These are phyloP conservation scores for Backusella sp. DNA, from an alignment of 192 early-diverging fungal species.

Conservation along the genomic window DNA sequence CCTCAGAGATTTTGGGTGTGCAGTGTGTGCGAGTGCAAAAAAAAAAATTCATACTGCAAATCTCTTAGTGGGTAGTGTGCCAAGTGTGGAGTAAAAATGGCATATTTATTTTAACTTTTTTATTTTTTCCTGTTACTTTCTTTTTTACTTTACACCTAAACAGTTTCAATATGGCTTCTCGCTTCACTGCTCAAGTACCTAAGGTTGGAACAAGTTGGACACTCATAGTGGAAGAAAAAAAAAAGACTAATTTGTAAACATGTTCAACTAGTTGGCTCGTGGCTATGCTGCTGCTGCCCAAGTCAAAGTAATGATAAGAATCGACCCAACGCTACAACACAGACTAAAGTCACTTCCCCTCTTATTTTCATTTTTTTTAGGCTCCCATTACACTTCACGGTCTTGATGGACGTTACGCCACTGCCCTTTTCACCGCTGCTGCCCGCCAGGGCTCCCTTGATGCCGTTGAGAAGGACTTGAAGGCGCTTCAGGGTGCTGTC, in stretches of 20 bases:
- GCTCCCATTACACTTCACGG: conserved; percentile 84
- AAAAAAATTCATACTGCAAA: background rate
- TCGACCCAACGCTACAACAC: background rate
- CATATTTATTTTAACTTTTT: background rate
- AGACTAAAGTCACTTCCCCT: background rate
- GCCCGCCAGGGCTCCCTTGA: conserved; percentile 77
- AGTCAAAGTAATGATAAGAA: conserved; percentile 37
- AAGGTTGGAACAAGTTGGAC: conserved; percentile 12
- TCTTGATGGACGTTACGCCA: conserved; percentile 97
- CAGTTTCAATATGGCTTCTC: conserved; percentile 29
- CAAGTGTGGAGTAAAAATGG: background rate
- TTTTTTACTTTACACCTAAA: background rate
- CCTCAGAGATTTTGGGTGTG: background rate
- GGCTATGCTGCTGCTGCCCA: conserved; percentile 54
- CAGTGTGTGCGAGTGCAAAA: background rate
- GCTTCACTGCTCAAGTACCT: conserved; percentile 27
- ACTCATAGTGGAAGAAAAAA: too few relatives aligned
- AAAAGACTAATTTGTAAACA: background rate
- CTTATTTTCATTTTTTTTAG: conserved; percentile 39
- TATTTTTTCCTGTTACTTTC: conserved; percentile 16
- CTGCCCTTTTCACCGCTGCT: conserved; percentile 93
- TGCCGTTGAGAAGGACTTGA: conserved; percentile 83
- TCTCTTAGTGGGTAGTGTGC: background rate
- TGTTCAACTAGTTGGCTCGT: conserved; percentile 49
- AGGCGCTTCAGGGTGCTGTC: conserved; percentile 61